These are phyloP conservation scores for Lecanicillium sp. DNA, from an alignment of 2,329 filamentous ascomycete genomes.

Conservation along the genomic window DNA sequence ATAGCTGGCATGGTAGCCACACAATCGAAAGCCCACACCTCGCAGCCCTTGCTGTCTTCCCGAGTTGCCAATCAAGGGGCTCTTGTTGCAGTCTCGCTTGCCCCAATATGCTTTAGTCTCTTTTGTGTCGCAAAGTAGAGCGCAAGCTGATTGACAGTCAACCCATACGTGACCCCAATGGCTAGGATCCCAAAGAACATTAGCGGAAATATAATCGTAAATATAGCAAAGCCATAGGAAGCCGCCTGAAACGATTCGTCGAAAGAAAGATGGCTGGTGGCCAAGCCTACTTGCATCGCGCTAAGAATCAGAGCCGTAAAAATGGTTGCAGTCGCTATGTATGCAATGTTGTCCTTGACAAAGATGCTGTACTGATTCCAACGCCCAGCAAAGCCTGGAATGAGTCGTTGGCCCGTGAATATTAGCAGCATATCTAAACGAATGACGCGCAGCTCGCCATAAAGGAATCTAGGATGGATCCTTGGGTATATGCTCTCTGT, in stretches of 20 bases:
- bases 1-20: no score
- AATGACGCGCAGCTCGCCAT: conserved; percentile 1
- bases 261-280: background rate
- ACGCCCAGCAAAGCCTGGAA: conserved; percentile 1
- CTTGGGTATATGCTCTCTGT: background rate
- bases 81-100: no score
- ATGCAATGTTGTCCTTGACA: conserved; percentile 1
- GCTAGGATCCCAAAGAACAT: background rate
- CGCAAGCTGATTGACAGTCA: no score
- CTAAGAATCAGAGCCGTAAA: background rate
- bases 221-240: conserved; percentile 2
- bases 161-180: no score
- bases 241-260: background rate
- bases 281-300: conserved; percentile 2
- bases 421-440: background rate
- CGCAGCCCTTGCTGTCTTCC: no score
- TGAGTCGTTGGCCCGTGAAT: background rate
- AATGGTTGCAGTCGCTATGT: background rate
- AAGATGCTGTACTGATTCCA: conserved; percentile 2
- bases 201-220: background rate
- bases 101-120: no score
- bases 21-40: no score
- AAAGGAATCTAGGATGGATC: conserved; percentile 1
- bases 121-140: no score
- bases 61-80: no score